These are phyloP conservation scores for Boletus rubropictus DNA, from an alignment of 768 basidiomycete species.

Conservation along the genomic window DNA sequence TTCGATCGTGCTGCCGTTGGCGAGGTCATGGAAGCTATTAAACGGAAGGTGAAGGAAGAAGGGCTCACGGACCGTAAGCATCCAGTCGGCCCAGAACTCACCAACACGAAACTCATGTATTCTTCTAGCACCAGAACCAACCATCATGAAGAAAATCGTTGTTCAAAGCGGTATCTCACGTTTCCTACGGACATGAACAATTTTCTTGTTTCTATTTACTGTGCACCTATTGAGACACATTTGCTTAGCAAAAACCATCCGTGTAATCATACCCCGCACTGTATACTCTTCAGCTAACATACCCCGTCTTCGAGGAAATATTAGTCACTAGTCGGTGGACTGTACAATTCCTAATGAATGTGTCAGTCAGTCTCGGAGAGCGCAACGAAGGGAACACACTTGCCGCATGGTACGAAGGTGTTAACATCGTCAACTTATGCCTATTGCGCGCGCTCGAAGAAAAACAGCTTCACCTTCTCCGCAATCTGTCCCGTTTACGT, in stretches of 20 bases:
- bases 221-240: conserved; percentile 1
- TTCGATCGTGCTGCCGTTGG: conserved; percentile 80
- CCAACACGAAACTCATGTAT: conserved; percentile 3
- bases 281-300: conserved; percentile 8
- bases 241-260: background rate
- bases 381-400: conserved; percentile 37
- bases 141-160: conserved; percentile 87
- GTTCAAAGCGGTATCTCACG: conserved; percentile 72
- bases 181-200: conserved; percentile 49
- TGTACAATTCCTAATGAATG: conserved; percentile 75
- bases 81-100: background rate
- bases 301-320: background rate
- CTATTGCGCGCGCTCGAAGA: conserved; percentile 94
- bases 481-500: conserved; percentile 52
- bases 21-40: conserved; percentile 92
- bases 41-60: conserved; percentile 90
- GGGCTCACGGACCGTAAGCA: conserved; percentile 72
- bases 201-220: background rate
- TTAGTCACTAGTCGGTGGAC: conserved; percentile 52
- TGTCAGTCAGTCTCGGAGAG: background rate
- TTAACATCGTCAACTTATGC: conserved; percentile 98
- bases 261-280: conserved; percentile 4
- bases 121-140: conserved; percentile 65
- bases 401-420: conserved; percentile 90
- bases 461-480: conserved; percentile 95